These are phyloP conservation scores for Isochrysis galbana DNA, from an alignment of 78 protist species.

Conservation along the genomic window DNA sequence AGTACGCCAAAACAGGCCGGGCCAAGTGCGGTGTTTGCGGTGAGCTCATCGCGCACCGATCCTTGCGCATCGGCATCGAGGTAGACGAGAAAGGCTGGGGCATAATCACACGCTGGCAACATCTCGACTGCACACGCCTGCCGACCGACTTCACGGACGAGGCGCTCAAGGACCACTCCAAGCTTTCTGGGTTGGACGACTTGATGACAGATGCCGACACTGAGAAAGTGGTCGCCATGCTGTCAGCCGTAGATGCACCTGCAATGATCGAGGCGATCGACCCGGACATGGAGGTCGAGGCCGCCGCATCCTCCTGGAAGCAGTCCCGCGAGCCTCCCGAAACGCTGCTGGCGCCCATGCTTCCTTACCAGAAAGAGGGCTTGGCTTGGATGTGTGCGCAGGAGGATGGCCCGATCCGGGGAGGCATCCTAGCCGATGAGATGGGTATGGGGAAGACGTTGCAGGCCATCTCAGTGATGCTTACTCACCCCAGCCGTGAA, in stretches of 20 bases:
- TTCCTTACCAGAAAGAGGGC: constrained; percentile 54
- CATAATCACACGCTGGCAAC: not conserved
- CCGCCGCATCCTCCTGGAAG: not conserved
- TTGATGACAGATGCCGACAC: not conserved
- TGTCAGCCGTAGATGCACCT: not conserved
- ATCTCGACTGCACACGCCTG: not conserved
- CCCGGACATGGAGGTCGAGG: not conserved
- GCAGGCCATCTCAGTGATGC: constrained; percentile 65
- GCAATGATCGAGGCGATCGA: not conserved
- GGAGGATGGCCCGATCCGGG: constrained; percentile 21
- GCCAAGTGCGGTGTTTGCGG: constrained; percentile 10
- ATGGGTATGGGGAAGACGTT: constrained; percentile 83
- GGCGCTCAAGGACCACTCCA: not conserved
- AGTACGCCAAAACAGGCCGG: constrained; percentile 10
- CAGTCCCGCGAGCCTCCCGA: constrained; percentile 17
- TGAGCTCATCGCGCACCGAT: not conserved
- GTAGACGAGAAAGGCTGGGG: not conserved
- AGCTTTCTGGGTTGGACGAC: not conserved
- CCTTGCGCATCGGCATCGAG: not conserved
- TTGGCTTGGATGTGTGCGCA: constrained; percentile 61
- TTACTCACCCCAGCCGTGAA: not conserved
- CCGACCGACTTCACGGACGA: not conserved
- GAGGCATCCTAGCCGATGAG: constrained; percentile 69
- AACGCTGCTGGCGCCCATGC: constrained; percentile 28
- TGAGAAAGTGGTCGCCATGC: not conserved